Evolutionary conservation across 2,329 filamentous ascomycete genomes (phyloP), one percentile per base, ranked within the genome.

Genomic region (Pseudophaeomoniella oleicola): DNA sequence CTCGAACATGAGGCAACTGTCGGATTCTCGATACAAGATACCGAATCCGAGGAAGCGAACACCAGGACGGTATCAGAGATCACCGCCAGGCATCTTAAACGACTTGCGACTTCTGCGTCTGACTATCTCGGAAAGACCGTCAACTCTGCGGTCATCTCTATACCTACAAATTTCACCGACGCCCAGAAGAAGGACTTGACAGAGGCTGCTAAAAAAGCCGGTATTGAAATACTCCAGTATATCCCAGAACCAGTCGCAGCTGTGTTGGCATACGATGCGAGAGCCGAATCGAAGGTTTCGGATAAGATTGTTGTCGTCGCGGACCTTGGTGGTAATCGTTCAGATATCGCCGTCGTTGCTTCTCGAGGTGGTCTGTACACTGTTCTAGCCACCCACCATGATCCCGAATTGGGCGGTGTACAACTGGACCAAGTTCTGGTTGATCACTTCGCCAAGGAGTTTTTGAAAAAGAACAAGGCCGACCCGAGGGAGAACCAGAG

Each of bases 371-470:
- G 90, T 55, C 88, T 96, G 68, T 96, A 96, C 71, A 94, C 85
- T 42, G 78, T 94, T 50, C 71, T 98, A 40, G 86, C 90, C 14
- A 93, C 88, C 10, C 76, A 81, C 18, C 90, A 96, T 66, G 90
- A 98, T 67, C 94, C 93, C 63, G 87, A 96, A 54, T 82, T 88
- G 48, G 78, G 83, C 39, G 90, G 90, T 53, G 71, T 75, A 22
- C 78, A 86, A 46, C 71, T 98, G 39, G 90, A 98, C 66, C 74
- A 90, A 57, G 81, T 88, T 35, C 71, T 98, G 40, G 82, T 94
- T 57, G 88, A 98, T 57, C 80, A 94, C 69, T 94, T 96, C 50
- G 82, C 88, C 50, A 98, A 98, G 71, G 90, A 98, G 63, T 98
- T 98, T 65, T 73, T 90, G 54, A 96, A 98, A 75, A 94, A 93